Conservation (phyloP, 2,329 filamentous ascomycete genomes). For the Elsinoe batatas region DNA sequence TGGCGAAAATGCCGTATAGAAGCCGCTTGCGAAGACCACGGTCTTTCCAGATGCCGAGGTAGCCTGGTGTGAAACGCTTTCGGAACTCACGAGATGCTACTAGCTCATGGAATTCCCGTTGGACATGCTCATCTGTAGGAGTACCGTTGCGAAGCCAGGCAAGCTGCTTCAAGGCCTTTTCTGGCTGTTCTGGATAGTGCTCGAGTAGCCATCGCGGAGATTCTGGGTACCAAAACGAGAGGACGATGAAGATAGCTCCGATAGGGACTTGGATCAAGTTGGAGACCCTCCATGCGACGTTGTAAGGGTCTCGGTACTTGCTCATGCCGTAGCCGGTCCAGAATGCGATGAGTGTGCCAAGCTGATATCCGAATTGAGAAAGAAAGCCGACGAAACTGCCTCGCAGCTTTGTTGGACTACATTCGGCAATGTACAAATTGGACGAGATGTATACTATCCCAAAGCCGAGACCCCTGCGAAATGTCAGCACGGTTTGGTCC, state of each 20-base stretch:
- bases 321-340: conserved; percentile 38
- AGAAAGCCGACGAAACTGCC: conserved; percentile 34
- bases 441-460: conserved; percentile 35
- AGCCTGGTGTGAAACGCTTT: conserved; percentile 25
- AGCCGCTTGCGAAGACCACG: conserved; percentile 30
- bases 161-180: conserved; percentile 24
- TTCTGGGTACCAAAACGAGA: conserved; percentile 33
- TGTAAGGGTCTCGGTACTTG: conserved; percentile 32
- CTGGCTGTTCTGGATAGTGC: conserved; percentile 18
- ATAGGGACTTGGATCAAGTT: conserved; percentile 36
- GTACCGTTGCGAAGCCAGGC: conserved; percentile 26
- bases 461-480: conserved; percentile 30
- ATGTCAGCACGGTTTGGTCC: neutral
- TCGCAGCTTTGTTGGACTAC: conserved; percentile 30
- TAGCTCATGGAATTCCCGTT: conserved; percentile 31
- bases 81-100: conserved; percentile 29
- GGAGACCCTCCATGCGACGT: conserved; percentile 36
- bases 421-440: conserved; percentile 36
- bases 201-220: conserved; percentile 9
- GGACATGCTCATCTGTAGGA: conserved; percentile 25
- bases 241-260: conserved; percentile 28
- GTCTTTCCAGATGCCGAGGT: conserved; percentile 26
- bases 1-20: conserved; percentile 30
- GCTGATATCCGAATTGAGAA: conserved; percentile 35
- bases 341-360: conserved; percentile 37